Conservation (phyloP, 768 basidiomycete genomes). For the Lyophyllum shimeji region DNA sequence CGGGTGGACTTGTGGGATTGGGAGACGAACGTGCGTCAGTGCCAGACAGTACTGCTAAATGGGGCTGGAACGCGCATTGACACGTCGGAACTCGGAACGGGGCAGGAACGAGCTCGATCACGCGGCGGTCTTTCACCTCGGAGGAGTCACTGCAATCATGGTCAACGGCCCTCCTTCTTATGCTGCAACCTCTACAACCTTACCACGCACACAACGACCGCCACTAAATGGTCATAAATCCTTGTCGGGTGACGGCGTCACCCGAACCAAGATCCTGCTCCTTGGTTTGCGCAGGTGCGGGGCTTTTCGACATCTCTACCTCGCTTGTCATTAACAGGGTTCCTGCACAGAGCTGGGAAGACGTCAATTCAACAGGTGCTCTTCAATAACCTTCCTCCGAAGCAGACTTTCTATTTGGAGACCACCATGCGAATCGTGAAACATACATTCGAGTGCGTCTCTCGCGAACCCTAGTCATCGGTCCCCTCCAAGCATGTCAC, state of each 20-base stretch:
- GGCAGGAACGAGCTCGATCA: conserved; percentile 7
- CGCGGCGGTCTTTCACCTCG: conserved; percentile 5
- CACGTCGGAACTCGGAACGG: conserved; percentile 10
- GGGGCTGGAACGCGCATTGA: not conserved
- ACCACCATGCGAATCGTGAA: conserved; percentile 78
- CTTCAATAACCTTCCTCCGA: conserved; percentile 81
- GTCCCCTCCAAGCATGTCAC: conserved; percentile 7
- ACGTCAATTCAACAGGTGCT: conserved; percentile 89
- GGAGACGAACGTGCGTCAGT: conserved; percentile 30
- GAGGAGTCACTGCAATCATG: conserved; percentile 16
- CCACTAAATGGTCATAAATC: conserved; percentile 28
- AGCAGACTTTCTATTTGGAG: conserved; percentile 89
- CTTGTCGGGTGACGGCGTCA: conserved; percentile 23
- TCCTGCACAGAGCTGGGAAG: conserved; percentile 74
- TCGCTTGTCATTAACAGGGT: conserved; percentile 3
- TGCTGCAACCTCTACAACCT: conserved; percentile 29
- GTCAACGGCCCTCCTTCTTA: conserved; percentile 27
- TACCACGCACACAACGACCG: conserved; percentile 24
- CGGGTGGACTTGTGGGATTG: not conserved
- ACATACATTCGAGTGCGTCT: conserved; percentile 75
- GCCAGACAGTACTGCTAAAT: not conserved
- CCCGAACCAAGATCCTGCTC: conserved; percentile 69
- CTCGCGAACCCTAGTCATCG: conserved; percentile 2
- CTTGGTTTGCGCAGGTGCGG: conserved; percentile 67
- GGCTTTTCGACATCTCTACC: not conserved